Evolutionary conservation across 2,329 filamentous ascomycete genomes (phyloP), one percentile per base, ranked within the genome.

Genomic region (Dothistroma septosporum): DNA sequence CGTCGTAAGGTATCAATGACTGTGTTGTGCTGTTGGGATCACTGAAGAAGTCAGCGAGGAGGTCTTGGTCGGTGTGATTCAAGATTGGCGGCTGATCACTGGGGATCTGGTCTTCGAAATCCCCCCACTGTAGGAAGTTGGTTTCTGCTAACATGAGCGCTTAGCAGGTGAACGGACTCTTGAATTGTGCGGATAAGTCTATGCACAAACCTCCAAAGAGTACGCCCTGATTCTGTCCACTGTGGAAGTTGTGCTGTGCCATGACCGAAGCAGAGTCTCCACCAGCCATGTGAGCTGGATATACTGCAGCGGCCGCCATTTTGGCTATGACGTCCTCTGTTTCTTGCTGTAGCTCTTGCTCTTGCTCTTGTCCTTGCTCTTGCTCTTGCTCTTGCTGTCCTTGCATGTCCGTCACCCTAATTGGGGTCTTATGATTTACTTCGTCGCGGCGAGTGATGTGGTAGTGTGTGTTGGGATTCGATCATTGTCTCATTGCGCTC

Each of bases 231-330:
- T 41, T 44, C 28, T 48, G 54, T 16, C 35, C 54, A 47, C 54
- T 24, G 11, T 47, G 54, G 16, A 56, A 56, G 31, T 31, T 24
- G 24, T 56, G 44, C 14, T 56, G 47, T 19, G 16, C 44, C 56
- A 52, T 52, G 48, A 16, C 56, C 48, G 48, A 37, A 31, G 28
- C 35, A 21, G 31, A 22, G 56, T 50, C 32, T 16, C 28, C 22
- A 19, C 41, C 56, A n/a, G 47, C n/a, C 48, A 58, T 46, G 14
- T 48, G 56, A 19, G 48, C 47, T 21, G 50, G 35, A 28, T 52
- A 53, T 53, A 49, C 47, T 24, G 56, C 56, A 14, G 56, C 48
- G 16, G 56, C 56, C n/a, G 56, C 56, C 56, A 58, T 58, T 16
- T 53, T 58, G 47, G 47, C n/a, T 33, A 37, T 31, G 16, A 53